These are phyloP conservation scores for Beauveria varroae DNA, from an alignment of 2,329 filamentous ascomycete genomes.

Conservation along the genomic window DNA sequence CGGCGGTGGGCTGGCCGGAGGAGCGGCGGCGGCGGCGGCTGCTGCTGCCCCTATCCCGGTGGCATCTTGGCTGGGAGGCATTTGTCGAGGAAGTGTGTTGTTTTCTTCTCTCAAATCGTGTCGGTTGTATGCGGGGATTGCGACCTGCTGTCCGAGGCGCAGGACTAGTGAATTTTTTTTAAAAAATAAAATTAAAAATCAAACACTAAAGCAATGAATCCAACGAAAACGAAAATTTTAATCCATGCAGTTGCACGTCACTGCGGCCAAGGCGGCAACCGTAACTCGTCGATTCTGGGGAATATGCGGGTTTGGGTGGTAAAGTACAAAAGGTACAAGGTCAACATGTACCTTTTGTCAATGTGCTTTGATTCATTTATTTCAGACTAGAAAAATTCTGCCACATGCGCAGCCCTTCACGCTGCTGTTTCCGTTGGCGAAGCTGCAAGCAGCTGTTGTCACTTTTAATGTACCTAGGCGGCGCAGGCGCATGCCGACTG, in stretches of 20 bases:
- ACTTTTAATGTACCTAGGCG: background rate
- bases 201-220: background rate
- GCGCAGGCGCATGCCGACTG: background rate
- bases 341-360: slow-evolving; percentile 1
- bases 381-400: background rate
- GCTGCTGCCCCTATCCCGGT: background rate
- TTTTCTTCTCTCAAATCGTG: background rate
- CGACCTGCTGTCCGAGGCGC: background rate
- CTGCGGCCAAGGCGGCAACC: background rate
- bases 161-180: background rate
- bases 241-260: slow-evolving; percentile 11
- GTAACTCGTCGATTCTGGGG: slow-evolving; percentile 11
- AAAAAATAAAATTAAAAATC: background rate
- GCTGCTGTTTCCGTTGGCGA: too few relatives aligned
- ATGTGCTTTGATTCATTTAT: too few relatives aligned
- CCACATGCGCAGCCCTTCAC: background rate
- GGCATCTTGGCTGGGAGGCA: background rate
- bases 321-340: slow-evolving; percentile 9
- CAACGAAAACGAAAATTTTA: slow-evolving; percentile 8
- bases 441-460: background rate
- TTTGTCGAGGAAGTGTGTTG: background rate
- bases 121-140: background rate
- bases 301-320: slow-evolving; percentile 7
- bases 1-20: background rate
- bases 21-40: background rate